Percentiles rank a stretch among this genome's conserved stretches.
phyloP scores from a whole-genome alignment of 2,329 filamentous ascomycete species.

The Phaeosphaeria sp. region DNA sequence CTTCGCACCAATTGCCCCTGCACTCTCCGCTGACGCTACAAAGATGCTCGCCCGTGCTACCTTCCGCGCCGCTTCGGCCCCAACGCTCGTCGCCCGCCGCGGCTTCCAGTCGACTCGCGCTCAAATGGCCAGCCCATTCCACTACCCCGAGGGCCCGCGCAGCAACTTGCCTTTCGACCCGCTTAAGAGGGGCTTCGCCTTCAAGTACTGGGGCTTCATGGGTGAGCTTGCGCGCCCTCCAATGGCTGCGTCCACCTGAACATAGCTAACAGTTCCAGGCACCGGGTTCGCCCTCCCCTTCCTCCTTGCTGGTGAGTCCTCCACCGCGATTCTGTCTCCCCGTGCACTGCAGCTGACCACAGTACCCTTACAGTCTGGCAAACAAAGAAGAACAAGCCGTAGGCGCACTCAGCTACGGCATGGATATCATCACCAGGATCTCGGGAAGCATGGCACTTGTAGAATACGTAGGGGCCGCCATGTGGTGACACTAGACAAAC shows the following conservation, averaged over 20 bases:
- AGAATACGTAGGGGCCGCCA: conserved; percentile 39
- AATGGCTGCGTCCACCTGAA: conserved; percentile 4
- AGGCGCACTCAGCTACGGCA: conserved; percentile 19
- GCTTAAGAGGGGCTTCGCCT: conserved; percentile 80
- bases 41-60: conserved; percentile 80
- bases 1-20: conserved; percentile 29
- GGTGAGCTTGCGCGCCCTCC: conserved; percentile 55
- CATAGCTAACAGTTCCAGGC: conserved; percentile 55
- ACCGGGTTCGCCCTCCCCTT: conserved; percentile 66
- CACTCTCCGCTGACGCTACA: conserved; percentile 39
- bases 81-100: conserved; percentile 79
- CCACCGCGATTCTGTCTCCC: not conserved
- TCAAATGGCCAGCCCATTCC: conserved; percentile 88
- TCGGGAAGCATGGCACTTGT: conserved; percentile 31
- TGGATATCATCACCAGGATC: conserved; percentile 23
- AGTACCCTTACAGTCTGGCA: conserved; percentile 64
- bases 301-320: conserved; percentile 66
- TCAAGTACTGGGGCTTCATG: conserved; percentile 85
- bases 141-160: conserved; percentile 96
- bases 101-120: conserved; percentile 91
- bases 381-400: conserved; percentile 65
- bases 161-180: conserved; percentile 98
- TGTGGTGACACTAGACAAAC: conserved; percentile 42
- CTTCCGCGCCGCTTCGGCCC: conserved; percentile 66
- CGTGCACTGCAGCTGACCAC: conserved; percentile 24